Evolutionary conservation across 441 rosid genomes (phyloP).

Genomic region (Sinapis alba): DNA sequence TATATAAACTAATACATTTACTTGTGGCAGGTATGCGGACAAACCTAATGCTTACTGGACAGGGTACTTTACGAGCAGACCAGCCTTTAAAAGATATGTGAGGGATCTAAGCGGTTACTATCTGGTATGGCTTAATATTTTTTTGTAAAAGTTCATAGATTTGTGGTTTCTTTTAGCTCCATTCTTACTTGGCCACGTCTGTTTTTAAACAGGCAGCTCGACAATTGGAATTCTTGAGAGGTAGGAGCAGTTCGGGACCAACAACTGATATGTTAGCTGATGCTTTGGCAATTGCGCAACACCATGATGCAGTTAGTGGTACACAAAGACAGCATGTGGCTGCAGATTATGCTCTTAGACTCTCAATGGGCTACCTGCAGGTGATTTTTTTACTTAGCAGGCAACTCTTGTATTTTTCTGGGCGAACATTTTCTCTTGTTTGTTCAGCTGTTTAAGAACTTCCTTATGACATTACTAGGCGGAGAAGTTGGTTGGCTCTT

Average conservation of each 20-base stretch:
- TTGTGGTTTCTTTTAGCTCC: conserved; percentile 7
- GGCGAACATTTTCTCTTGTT: conserved; percentile 9
- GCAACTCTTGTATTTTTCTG: conserved; percentile 9
- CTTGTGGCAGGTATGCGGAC: conserved; percentile 67
- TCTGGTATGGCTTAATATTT: conserved; percentile 47
- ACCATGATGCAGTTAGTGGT: conserved; percentile 81
- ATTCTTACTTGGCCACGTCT: conserved; percentile 15
- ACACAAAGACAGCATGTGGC: conserved; percentile 82
- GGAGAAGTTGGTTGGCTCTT: conserved; percentile 67
- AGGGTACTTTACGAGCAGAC: conserved; percentile 82
- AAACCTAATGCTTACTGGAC: conserved; percentile 77
- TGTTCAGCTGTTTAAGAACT: conserved; percentile 20
- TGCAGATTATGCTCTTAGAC: conserved; percentile 74
- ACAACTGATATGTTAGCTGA: conserved; percentile 60
- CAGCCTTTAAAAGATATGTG: conserved; percentile 69
- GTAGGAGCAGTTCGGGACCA: conserved; percentile 55
- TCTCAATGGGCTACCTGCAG: conserved; percentile 68
- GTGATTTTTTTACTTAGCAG: conserved; percentile 40
- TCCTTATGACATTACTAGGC: conserved; percentile 49
- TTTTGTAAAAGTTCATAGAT: not conserved
- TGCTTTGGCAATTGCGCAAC: conserved; percentile 79
- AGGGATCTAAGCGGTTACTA: conserved; percentile 72
- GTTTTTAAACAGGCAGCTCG: conserved; percentile 56
- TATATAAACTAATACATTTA: not conserved
- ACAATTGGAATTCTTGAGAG: conserved; percentile 68